These are phyloP conservation scores for Penicillium ochrochloron DNA, from an alignment of 495 filamentous ascomycete genomes.

Conservation along the genomic window DNA sequence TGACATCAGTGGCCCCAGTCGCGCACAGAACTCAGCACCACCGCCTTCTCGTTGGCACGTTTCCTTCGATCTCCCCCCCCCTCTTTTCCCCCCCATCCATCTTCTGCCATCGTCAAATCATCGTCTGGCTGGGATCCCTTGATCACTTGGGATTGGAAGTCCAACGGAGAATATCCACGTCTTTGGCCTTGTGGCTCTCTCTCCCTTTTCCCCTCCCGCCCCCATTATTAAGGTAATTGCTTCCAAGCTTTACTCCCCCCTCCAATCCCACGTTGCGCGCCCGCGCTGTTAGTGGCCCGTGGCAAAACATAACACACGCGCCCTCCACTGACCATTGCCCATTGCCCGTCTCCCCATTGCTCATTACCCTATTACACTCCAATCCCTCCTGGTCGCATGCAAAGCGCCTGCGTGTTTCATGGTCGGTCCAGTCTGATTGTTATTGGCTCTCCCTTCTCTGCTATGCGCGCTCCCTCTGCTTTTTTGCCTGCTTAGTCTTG, in stretches of 20 bases:
- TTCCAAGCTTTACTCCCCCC: conserved; percentile 13
- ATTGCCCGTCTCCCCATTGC: not conserved
- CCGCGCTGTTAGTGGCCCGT: conserved; percentile 26
- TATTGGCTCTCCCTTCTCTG: conserved; percentile 21
- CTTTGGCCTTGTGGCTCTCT: conserved; percentile 9
- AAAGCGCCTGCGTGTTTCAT: conserved; percentile 24
- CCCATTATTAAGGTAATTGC: conserved; percentile 22
- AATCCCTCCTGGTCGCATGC: conserved; percentile 19
- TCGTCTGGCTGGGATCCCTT: conserved; percentile 32
- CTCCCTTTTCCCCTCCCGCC: conserved; percentile 8
- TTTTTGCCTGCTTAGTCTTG: conserved; percentile 17
- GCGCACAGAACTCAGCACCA: conserved; percentile 18
- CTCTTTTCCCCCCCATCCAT: conserved; percentile 21
- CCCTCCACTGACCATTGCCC: conserved; percentile 7
- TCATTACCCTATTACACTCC: not conserved
- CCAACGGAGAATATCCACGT: conserved; percentile 27
- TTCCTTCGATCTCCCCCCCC: conserved; percentile 21
- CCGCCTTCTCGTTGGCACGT: conserved; percentile 37
- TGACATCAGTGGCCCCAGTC: conserved; percentile 43
- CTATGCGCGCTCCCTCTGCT: conserved; percentile 18
- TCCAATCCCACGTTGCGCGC: conserved; percentile 39
- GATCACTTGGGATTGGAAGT: conserved; percentile 26
- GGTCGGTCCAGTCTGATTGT: conserved; percentile 5
- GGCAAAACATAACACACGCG: conserved; percentile 35
- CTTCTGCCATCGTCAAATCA: conserved; percentile 35